Evolutionary conservation across 1,284 basidiomycete genomes (phyloP).

Genomic region (Leccinum fuscescens): DNA sequence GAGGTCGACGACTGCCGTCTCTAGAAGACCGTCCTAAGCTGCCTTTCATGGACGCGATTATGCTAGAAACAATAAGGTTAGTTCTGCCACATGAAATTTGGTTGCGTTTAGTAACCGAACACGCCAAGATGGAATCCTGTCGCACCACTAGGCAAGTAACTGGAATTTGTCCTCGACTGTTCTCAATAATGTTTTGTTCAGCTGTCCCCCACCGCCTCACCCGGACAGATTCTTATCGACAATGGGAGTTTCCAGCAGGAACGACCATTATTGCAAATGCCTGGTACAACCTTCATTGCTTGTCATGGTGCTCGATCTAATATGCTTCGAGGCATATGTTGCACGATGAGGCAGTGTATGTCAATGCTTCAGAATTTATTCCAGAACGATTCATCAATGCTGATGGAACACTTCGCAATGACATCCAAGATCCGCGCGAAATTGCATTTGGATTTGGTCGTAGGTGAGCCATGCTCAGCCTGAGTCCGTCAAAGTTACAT

Average conservation of each 20-base stretch:
- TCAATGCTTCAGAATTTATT: slow-evolving; percentile 4
- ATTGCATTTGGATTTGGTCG: slow-evolving; percentile 10
- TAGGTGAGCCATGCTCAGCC: neutral
- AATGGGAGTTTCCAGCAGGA: slow-evolving; percentile 6
- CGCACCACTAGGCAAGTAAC: slow-evolving; percentile 1
- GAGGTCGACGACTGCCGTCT: slow-evolving; percentile 1
- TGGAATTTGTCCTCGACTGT: neutral
- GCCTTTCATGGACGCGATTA: slow-evolving; percentile 4
- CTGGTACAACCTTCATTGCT: neutral
- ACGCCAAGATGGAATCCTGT: slow-evolving; percentile 6
- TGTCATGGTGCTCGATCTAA: neutral
- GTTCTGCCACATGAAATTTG: neutral
- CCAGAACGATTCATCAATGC: slow-evolving; percentile 1
- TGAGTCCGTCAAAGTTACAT: neutral
- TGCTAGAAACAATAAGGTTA: slow-evolving; percentile 3
- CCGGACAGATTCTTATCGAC: slow-evolving; percentile 2
- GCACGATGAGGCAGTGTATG: slow-evolving; percentile 1
- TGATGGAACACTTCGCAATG: neutral
- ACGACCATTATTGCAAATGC: slow-evolving; percentile 4
- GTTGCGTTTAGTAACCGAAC: neutral
- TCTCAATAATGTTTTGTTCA: neutral
- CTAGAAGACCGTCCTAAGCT: slow-evolving; percentile 2
- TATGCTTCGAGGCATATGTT: slow-evolving; percentile 5
- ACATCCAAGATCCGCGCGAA: slow-evolving; percentile 5
- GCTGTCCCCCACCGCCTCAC: slow-evolving; percentile 4